Percentiles rank a stretch among this genome's conserved stretches.
phyloP scores from a whole-genome alignment of 2,329 filamentous ascomycete genomes.

The Fusarium nygamai region DNA sequence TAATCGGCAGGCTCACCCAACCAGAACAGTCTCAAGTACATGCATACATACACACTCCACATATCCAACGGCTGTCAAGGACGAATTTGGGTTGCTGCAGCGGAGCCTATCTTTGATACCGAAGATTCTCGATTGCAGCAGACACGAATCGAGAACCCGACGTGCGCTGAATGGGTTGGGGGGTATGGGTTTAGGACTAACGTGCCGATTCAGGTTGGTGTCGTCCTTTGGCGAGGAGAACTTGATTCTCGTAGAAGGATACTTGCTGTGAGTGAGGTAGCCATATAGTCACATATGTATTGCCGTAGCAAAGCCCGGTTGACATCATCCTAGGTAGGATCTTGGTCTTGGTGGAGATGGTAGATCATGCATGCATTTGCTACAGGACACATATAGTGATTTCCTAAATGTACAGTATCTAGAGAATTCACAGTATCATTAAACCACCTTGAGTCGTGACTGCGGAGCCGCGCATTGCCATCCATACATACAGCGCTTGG shows the following conservation, averaged over 20 bases:
- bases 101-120: constrained; percentile 14
- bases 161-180: constrained; percentile 5
- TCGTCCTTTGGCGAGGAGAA: constrained; percentile 10
- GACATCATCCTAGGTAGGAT: constrained; percentile 14
- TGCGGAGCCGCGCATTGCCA: constrained; percentile 8
- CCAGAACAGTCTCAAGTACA: background rate
- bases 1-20: background rate
- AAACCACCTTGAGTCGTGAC: constrained; percentile 1
- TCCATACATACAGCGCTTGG: background rate
- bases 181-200: constrained; percentile 23
- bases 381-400: constrained; percentile 5
- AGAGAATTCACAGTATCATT: constrained; percentile 3
- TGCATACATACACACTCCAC: background rate
- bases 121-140: constrained; percentile 2
- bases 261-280: background rate
- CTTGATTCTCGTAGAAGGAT: constrained; percentile 2
- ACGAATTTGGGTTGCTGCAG: constrained; percentile 1
- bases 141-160: background rate
- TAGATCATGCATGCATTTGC: constrained; percentile 30
- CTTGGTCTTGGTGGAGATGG: constrained; percentile 15
- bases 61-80: constrained; percentile 7
- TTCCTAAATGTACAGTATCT: background rate
- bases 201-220: background rate
- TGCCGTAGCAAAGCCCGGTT: constrained; percentile 2
- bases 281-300: background rate